A percentile compares a stretch with the other conserved stretches of the same genome.
These are phyloP conservation scores for Ophiosphaerella herpotricha DNA, from an alignment of 2,329 filamentous ascomycete species.

Conservation along the genomic window DNA sequence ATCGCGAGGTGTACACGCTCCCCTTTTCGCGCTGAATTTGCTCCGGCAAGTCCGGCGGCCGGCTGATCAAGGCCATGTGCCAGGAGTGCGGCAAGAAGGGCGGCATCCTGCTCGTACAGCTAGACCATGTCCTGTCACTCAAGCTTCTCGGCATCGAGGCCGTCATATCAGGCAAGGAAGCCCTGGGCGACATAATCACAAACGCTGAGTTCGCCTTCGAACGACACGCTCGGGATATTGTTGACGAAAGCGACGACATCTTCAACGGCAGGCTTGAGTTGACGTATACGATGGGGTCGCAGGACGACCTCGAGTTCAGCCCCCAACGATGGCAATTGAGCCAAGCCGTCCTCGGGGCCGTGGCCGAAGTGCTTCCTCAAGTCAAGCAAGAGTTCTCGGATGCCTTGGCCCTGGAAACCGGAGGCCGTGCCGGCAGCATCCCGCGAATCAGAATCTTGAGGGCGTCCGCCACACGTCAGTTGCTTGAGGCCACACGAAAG, in stretches of 20 bases:
- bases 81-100: constrained; percentile 54
- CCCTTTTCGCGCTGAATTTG: constrained; percentile 62
- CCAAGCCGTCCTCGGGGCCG: constrained; percentile 56
- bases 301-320: constrained; percentile 56
- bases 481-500: constrained; percentile 29
- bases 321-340: constrained; percentile 62
- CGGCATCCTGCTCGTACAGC: constrained; percentile 65
- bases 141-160: constrained; percentile 64
- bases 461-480: constrained; percentile 37
- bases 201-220: constrained; percentile 45
- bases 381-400: constrained; percentile 39
- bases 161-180: too few species aligned
- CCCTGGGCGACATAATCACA: constrained; percentile 32
- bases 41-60: constrained; percentile 38
- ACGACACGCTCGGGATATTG: constrained; percentile 57
- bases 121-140: constrained; percentile 68
- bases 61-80: constrained; percentile 47
- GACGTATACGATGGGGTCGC: constrained; percentile 64
- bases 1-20: constrained; percentile 60
- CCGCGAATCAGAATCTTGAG: constrained; percentile 57
- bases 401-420: constrained; percentile 52
- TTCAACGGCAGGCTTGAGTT: constrained; percentile 66
- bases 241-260: constrained; percentile 70
- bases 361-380: constrained; percentile 41
- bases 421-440: constrained; percentile 45